phyloP scores from a whole-genome alignment of 192 early-diverging fungal species.

The Umbelopsis ramanniana region DNA sequence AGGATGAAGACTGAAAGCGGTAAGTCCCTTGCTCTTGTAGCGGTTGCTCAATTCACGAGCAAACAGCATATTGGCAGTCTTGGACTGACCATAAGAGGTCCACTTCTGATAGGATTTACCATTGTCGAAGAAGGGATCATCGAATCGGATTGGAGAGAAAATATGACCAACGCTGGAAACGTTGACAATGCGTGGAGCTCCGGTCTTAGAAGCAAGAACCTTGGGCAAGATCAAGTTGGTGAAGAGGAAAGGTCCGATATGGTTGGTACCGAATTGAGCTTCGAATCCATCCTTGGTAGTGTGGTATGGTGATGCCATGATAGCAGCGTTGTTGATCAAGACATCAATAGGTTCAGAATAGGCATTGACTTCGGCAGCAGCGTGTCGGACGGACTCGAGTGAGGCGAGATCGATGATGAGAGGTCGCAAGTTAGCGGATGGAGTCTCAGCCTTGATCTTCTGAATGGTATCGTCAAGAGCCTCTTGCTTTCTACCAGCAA shows the following conservation, averaged over 20 bases:
- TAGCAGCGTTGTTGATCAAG: constrained; percentile 54
- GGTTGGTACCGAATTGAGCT: constrained; percentile 69
- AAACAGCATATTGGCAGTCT: constrained; percentile 59
- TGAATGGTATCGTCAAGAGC: constrained; percentile 18
- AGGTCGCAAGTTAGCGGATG: constrained; percentile 25
- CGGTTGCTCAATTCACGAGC: constrained; percentile 27
- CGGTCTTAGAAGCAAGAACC: constrained; percentile 27
- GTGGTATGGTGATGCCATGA: constrained; percentile 61
- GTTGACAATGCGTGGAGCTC: constrained; percentile 39
- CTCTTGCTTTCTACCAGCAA: constrained; percentile 30
- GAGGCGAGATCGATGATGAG: constrained; percentile 36
- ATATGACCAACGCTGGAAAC: constrained; percentile 35
- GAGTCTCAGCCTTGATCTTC: constrained; percentile 32
- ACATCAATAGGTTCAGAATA: constrained; percentile 39
- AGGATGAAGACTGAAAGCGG: constrained; percentile 23
- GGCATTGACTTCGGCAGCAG: constrained; percentile 43
- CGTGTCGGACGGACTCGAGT: constrained; percentile 42
- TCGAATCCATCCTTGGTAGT: constrained; percentile 67
- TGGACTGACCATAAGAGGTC: constrained; percentile 38
- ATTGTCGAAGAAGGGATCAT: constrained; percentile 17
- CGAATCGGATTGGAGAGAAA: constrained; percentile 11
- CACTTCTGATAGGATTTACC: constrained; percentile 5
- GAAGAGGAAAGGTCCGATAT: constrained; percentile 57
- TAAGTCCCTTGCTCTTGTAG: constrained; percentile 8
- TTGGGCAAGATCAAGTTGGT: constrained; percentile 39